Percentiles rank a stretch among this genome's conserved stretches.
Conservation (phyloP, 2,329 filamentous ascomycete genomes). For the Aspergillus phoenicis region DNA sequence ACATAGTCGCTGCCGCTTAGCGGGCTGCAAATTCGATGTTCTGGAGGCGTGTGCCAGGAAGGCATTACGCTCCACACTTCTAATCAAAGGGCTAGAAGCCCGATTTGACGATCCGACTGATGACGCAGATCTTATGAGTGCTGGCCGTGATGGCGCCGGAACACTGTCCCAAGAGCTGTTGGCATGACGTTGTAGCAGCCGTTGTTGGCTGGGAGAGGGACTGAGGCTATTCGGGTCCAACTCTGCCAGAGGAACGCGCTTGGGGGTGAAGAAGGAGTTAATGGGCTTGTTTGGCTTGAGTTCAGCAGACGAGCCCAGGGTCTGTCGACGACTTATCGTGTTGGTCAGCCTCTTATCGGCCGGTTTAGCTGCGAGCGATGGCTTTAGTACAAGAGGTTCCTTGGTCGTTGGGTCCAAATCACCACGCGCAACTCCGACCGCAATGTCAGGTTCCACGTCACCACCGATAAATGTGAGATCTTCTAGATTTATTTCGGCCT, state of each 20-base stretch:
- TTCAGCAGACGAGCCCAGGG: conserved; percentile 49
- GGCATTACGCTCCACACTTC: conserved; percentile 42
- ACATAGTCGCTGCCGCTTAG: conserved; percentile 56
- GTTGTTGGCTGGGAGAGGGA: conserved; percentile 65
- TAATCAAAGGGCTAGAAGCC: conserved; percentile 46
- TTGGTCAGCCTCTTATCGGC: conserved; percentile 37
- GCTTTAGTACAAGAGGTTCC: conserved; percentile 54
- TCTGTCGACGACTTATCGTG: conserved; percentile 43
- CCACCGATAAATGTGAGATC: conserved; percentile 81
- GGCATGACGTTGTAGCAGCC: conserved; percentile 56
- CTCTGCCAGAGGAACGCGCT: conserved; percentile 65
- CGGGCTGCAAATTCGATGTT: conserved; percentile 49
- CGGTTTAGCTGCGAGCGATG: conserved; percentile 25
- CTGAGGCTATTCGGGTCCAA: conserved; percentile 69
- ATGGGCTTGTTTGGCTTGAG: conserved; percentile 65
- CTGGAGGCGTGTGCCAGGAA: conserved; percentile 44
- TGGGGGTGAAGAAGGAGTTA: conserved; percentile 66
- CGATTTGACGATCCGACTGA: conserved; percentile 39
- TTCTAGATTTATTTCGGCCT: conserved; percentile 63
- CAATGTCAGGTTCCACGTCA: conserved; percentile 68
- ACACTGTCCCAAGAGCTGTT: conserved; percentile 59
- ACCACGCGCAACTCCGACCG: conserved; percentile 73
- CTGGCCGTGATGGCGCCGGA: conserved; percentile 46
- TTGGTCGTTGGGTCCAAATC: conserved; percentile 92
- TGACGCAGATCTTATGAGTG: conserved; percentile 38